These are phyloP conservation scores for Ogataea pilisensis DNA, from an alignment of 805 yeast species.

Conservation along the genomic window DNA sequence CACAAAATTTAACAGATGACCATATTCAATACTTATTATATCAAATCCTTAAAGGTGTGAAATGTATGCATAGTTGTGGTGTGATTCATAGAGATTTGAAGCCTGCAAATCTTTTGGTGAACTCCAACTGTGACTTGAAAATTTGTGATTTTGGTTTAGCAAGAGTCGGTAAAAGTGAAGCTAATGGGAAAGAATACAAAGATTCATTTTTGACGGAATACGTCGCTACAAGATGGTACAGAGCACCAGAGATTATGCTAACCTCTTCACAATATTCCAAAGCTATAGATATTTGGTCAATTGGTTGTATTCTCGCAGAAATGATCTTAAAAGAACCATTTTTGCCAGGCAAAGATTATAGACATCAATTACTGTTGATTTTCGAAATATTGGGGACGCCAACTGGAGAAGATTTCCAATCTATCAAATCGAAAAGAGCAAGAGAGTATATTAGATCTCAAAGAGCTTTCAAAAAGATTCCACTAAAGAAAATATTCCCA, in stretches of 20 bases:
- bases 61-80: conserved; percentile 65
- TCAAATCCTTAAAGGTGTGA: conserved; percentile 66
- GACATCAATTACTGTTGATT: conserved; percentile 61
- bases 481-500: conserved; percentile 46
- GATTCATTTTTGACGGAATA: conserved; percentile 61
- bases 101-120: conserved; percentile 66
- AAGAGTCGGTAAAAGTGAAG: conserved; percentile 46
- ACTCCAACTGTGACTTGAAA: conserved; percentile 68
- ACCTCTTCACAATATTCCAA: conserved; percentile 68
- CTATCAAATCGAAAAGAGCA: conserved; percentile 70
- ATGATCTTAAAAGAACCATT: conserved; percentile 57
- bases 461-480: conserved; percentile 56
- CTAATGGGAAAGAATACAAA: conserved; percentile 27
- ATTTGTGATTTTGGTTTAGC: conserved; percentile 80
- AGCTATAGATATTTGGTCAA: conserved; percentile 78
- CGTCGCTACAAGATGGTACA: conserved; percentile 81
- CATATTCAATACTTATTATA: conserved; percentile 69
- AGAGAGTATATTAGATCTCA: conserved; percentile 70
- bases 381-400: conserved; percentile 73
- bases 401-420: conserved; percentile 64
- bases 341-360: conserved; percentile 74
- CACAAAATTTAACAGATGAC: conserved; percentile 56
- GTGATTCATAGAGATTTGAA: conserved; percentile 76
- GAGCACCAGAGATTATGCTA: conserved; percentile 82
- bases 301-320: conserved; percentile 76